These are phyloP conservation scores for Xylariales sp. DNA, from an alignment of 2,329 filamentous ascomycete genomes.

Conservation along the genomic window DNA sequence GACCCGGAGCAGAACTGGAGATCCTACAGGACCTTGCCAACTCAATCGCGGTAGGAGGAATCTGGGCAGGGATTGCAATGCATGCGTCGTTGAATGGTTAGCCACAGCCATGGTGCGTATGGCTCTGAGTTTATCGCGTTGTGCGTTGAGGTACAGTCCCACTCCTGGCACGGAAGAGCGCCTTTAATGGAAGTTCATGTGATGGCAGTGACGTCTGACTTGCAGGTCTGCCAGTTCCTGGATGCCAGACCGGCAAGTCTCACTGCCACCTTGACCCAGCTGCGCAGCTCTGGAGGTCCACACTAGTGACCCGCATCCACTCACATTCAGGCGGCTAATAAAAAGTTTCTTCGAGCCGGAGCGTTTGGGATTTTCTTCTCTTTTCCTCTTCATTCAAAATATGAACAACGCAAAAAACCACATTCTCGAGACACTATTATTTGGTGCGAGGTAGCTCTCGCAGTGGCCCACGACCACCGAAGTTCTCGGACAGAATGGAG, in stretches of 20 bases:
- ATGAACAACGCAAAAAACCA: slow-evolving; percentile 45
- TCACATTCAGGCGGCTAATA: too few relatives aligned
- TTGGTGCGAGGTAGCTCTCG: slow-evolving; percentile 44
- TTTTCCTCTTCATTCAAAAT: slow-evolving; percentile 29
- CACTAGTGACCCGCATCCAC: not conserved
- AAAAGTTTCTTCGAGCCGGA: slow-evolving; percentile 4
- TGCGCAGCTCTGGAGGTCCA: too few relatives aligned
- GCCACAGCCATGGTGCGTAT: too few relatives aligned
- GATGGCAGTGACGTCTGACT: too few relatives aligned
- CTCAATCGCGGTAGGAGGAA: slow-evolving; percentile 54
- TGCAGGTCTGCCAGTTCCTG: too few relatives aligned
- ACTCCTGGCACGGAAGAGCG: too few relatives aligned
- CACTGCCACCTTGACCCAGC: too few relatives aligned
- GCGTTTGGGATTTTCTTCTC: slow-evolving; percentile 13
- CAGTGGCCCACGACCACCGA: slow-evolving; percentile 45
- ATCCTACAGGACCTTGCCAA: slow-evolving; percentile 35
- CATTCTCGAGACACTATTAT: slow-evolving; percentile 39
- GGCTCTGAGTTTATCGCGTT: too few relatives aligned
- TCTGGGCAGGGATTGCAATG: slow-evolving; percentile 44
- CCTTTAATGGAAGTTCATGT: too few relatives aligned
- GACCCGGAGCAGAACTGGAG: slow-evolving; percentile 23
- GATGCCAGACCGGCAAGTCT: too few relatives aligned
- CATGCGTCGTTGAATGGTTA: too few relatives aligned
- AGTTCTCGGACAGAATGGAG: slow-evolving; percentile 47
- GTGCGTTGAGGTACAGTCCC: too few relatives aligned